phyloP scores from a whole-genome alignment of 1,284 basidiomycete species.

The Pseudozyma sp. region DNA sequence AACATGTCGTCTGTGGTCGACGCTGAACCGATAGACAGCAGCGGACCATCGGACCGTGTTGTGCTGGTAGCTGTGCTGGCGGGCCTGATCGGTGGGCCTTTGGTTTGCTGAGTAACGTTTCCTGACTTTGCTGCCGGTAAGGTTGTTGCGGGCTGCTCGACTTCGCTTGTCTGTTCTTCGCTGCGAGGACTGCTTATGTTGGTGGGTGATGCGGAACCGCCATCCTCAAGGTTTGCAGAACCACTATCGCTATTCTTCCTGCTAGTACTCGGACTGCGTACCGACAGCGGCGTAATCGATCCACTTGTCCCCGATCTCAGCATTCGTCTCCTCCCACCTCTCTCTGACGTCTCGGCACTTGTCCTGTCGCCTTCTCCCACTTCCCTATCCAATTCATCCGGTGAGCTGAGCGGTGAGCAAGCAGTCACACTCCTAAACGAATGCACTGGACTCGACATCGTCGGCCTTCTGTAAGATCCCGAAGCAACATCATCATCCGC shows the following conservation, averaged over 20 bases:
- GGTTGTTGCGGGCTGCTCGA: no score
- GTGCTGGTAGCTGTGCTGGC: conserved; percentile 2
- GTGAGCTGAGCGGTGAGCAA: conserved; percentile 33
- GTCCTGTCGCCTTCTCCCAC: background rate
- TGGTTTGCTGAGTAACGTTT: no score
- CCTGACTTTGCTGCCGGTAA: no score
- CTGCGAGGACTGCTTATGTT: no score
- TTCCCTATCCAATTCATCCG: conserved; percentile 12
- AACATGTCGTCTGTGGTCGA: conserved; percentile 23
- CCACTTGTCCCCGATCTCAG: conserved; percentile 40
- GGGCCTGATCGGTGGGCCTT: background rate
- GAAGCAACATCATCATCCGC: conserved; percentile 28
- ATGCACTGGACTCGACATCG: conserved; percentile 9
- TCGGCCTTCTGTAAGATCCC: conserved; percentile 28
- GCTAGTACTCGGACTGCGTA: conserved; percentile 7
- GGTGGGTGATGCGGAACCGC: background rate
- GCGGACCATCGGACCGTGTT: conserved; percentile 11
- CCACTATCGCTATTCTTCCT: conserved; percentile 8
- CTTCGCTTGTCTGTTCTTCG: background rate
- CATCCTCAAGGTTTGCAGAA: background rate
- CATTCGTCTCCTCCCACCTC: conserved; percentile 31
- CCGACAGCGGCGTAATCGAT: conserved; percentile 21
- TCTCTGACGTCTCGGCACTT: background rate
- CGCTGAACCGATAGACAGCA: conserved; percentile 14
- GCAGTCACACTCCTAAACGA: conserved; percentile 31